Base-by-base conservation (phyloP, 2,329 filamentous ascomycete species). In the Scorias spongiosa region DNA sequence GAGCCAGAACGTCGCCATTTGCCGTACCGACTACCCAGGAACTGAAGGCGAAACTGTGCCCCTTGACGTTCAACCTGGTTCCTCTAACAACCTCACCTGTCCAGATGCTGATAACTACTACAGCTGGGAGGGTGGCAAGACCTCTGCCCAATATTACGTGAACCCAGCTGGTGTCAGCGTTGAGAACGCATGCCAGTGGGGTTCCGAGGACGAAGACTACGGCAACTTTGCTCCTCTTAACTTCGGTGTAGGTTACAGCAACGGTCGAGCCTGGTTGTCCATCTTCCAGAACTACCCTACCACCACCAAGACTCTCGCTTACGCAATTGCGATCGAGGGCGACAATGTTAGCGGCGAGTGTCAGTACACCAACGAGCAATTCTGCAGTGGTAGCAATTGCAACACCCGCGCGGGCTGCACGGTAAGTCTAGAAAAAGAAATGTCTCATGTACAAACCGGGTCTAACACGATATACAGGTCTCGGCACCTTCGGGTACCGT, bases 1-100 rank as follows among this genome's bases (percentile, higher is more conserved):
- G 29, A 58, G 64, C 41, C 59, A 75, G 32, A 66, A 74, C 38
- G 81, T 84, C 26, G 74, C 81, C 39, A 75, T 93, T 54, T 98
- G 91, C 77, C 86, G 86, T 63, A 96, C 91, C 51, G 87, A 95
- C 63, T 98, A 98, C 67, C 91, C 91, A 49, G 89, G 87, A 59
- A 87, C 79, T 46, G 91, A 98, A 69, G 72, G 72, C 55, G 89
- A 94, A 78, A 84, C 83, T 44, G 74, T 96, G 46, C 84, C 89
- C 39, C 67, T 88, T 40, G 66, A 76, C 46, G 71, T 81, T 38
- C 51, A 63, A 5, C 66, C 82, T 42, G 83, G 83, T 46, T 44
- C 44, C 41, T 72, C 66, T 20, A 67, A 76, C 48, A 65, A 70
- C 30, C 67, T 98, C 51, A 85, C 84, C 59, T 89, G 85, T 70